Evolutionary conservation across 805 yeast genomes (phyloP).

Genomic region (Wickerhamiella spandovensis): DNA sequence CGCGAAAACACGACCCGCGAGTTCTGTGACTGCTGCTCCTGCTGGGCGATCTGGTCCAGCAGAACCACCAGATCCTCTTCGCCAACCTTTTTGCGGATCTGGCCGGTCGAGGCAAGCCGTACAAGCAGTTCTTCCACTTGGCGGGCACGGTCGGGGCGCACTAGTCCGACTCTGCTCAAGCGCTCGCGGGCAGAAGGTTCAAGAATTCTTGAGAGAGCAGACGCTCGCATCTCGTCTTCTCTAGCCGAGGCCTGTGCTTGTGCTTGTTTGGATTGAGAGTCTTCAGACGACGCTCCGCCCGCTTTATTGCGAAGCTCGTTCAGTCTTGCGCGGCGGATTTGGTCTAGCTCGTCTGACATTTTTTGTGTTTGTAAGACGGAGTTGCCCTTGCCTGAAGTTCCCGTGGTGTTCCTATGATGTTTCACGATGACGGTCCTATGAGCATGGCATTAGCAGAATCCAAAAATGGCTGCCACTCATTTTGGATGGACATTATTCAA

Average conservation of each 20-base stretch:
- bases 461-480: no score
- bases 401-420: no score
- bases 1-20: conserved; percentile 32
- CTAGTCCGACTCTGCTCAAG: conserved; percentile 71
- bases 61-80: conserved; percentile 77
- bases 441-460: no score
- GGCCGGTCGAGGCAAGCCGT: conserved; percentile 64
- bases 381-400: background rate
- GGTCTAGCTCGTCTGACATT: conserved; percentile 87
- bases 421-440: no score
- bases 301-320: conserved; percentile 48
- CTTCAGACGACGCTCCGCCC: background rate
- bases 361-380: background rate
- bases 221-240: conserved; percentile 30
- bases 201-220: conserved; percentile 49
- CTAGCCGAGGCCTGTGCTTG: background rate
- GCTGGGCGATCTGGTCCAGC: conserved; percentile 67
- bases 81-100: conserved; percentile 53
- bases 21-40: conserved; percentile 34
- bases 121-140: conserved; percentile 75
- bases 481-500: no score
- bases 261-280: background rate
- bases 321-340: conserved; percentile 85
- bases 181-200: conserved; percentile 81
- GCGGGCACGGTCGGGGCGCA: conserved; percentile 79